A percentile compares a stretch with the other conserved stretches of the same genome.
Evolutionary conservation across 257 asterid genomes (phyloP).

Genomic region (Ballota nigra): DNA sequence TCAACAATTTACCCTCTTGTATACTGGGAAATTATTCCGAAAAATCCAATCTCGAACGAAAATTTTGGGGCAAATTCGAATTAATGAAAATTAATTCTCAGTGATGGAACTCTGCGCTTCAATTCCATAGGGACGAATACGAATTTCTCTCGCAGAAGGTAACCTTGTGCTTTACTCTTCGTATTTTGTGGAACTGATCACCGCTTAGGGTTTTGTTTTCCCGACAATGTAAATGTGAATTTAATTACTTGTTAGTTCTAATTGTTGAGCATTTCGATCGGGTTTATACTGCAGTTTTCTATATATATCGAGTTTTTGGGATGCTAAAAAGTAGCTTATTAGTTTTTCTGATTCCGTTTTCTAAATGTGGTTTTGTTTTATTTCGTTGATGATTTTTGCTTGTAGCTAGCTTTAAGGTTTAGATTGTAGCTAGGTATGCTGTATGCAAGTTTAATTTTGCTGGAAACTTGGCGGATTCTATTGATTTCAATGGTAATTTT

Average conservation of each 20-base stretch:
- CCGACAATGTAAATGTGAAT: conserved; percentile 19
- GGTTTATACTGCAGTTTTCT: conserved; percentile 13
- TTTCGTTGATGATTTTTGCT: conserved; percentile 16
- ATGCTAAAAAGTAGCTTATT: conserved; percentile 1
- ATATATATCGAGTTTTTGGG: not conserved
- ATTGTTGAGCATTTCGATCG: conserved; percentile 6
- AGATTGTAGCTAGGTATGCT: not conserved
- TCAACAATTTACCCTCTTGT: conserved; percentile 8
- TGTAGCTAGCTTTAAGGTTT: conserved; percentile 7
- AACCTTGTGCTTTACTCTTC: conserved; percentile 19
- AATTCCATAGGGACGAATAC: conserved; percentile 7
- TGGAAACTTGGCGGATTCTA: not conserved
- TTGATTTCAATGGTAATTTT: not conserved
- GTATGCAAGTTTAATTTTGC: not conserved
- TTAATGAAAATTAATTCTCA: conserved; percentile 6
- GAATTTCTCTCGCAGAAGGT: conserved; percentile 32
- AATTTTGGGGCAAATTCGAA: conserved; percentile 27
- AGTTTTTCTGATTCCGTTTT: not conserved
- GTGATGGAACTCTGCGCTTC: conserved; percentile 38
- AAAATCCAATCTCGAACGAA: conserved; percentile 23
- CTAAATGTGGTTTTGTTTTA: conserved; percentile 12
- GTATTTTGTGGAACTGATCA: conserved; percentile 24
- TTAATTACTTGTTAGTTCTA: not conserved
- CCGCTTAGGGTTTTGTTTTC: conserved; percentile 32
- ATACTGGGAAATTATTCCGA: conserved; percentile 18